Percentiles rank a stretch among this genome's conserved stretches.
These are phyloP conservation scores for Fusarium gaditjirri DNA, from an alignment of 2,329 filamentous ascomycete species.

Conservation along the genomic window DNA sequence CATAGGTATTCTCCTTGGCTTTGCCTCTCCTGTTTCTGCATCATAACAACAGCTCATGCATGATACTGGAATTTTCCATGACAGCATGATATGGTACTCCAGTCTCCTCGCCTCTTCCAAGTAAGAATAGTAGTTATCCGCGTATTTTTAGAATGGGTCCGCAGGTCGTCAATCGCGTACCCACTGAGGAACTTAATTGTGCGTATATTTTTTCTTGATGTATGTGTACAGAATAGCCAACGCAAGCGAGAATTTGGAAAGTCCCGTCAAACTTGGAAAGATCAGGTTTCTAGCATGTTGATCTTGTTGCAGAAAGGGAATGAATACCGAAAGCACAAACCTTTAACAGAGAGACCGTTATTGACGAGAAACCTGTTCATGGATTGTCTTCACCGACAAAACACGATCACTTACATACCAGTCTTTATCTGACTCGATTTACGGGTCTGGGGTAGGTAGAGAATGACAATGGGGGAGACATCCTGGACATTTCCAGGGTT, in stretches of 20 bases:
- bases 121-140: slow-evolving; percentile 19
- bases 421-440: slow-evolving; percentile 34
- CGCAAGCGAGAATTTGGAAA: slow-evolving; percentile 6
- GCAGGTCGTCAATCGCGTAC: slow-evolving; percentile 33
- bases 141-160: slow-evolving; percentile 44
- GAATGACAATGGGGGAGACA: slow-evolving; percentile 21
- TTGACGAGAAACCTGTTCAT: background rate
- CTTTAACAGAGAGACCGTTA: background rate
- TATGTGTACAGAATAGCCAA: slow-evolving; percentile 27
- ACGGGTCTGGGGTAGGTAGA: slow-evolving; percentile 41
- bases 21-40: background rate
- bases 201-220: slow-evolving; percentile 16
- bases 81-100: slow-evolving; percentile 12
- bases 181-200: slow-evolving; percentile 23
- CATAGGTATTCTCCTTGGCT: background rate
- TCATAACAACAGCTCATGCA: background rate
- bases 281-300: slow-evolving; percentile 14
- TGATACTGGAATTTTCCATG: slow-evolving; percentile 24
- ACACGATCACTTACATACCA: slow-evolving; percentile 33
- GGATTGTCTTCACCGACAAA: slow-evolving; percentile 29
- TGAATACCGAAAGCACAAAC: background rate
- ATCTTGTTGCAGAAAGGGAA: background rate
- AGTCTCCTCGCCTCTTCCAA: slow-evolving; percentile 21
- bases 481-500: slow-evolving; percentile 18
- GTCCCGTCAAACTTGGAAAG: slow-evolving; percentile 24